These are phyloP conservation scores for Leishmania turanica DNA, from an alignment of 208 protist genomes.

Conservation along the genomic window DNA sequence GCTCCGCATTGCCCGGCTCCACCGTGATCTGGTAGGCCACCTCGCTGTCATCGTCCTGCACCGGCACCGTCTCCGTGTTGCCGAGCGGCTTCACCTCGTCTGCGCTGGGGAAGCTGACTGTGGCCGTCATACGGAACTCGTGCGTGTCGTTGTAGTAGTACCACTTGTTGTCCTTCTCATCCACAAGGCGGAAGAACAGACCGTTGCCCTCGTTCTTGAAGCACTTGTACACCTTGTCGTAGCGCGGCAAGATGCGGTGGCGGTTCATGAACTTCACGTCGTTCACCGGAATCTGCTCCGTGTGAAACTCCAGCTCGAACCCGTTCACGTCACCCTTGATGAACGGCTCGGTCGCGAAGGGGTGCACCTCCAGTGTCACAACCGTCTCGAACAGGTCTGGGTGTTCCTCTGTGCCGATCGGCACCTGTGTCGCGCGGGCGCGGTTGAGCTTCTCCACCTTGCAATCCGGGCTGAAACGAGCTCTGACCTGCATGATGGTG, in stretches of 20 bases:
- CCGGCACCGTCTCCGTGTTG: conserved; percentile 53
- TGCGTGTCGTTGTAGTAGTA: conserved; percentile 87
- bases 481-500: conserved; percentile 37
- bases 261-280: conserved; percentile 41
- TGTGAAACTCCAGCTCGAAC: conserved; percentile 44
- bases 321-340: conserved; percentile 48
- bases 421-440: conserved; percentile 20
- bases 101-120: conserved; percentile 56
- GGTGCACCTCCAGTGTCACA: conserved; percentile 44
- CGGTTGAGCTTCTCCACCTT: conserved; percentile 30
- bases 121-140: conserved; percentile 75
- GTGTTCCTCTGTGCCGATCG: neutral
- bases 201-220: conserved; percentile 80
- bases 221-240: conserved; percentile 72
- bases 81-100: conserved; percentile 53
- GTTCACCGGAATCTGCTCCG: conserved; percentile 28
- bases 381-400: conserved; percentile 24
- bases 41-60: conserved; percentile 32
- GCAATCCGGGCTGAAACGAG: conserved; percentile 29
- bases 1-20: conserved; percentile 55
- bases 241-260: conserved; percentile 26
- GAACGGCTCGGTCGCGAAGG: conserved; percentile 53
- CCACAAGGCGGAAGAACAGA: conserved; percentile 85
- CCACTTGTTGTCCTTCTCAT: conserved; percentile 56
- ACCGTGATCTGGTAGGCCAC: conserved; percentile 56